Evolutionary conservation across 129 eudicot genomes (phyloP), one percentile per base, ranked within the genome.

Genomic region (Flaveria brownii): DNA sequence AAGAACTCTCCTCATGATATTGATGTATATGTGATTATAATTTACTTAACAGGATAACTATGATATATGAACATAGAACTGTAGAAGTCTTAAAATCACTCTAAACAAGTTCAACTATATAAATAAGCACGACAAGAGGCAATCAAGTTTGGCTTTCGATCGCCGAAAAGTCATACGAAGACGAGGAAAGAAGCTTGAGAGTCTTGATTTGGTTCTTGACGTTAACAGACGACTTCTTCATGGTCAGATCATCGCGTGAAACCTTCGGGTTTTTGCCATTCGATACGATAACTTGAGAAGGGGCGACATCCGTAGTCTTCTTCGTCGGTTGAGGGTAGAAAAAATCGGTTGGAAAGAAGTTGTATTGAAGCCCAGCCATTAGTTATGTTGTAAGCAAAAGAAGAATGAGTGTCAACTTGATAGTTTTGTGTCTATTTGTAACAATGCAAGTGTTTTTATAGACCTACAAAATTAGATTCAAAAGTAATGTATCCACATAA

Each of bases 291-390:
- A 68, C 71, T 7, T 74, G 80, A 3, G 84, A 57, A 4, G 52
- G 10, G 0, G 71, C 60, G 56, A 68, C 62, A 56, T 69, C 62
- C 20, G 72, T 14, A 67, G 13, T 23, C 42, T 28, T 74, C 49
- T 54, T 22, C n/a, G 61, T 26, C 20, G 70, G 39, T 72, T 65
- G 76, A 67, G 80, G 80, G 71, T 55, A 68, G 36, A 81, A 70
- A 16, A 81, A 74, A 74, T 81, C 84, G 5, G 84, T 81, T 57
- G 84, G 84, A 52, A 81, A 81, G 64, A 81, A 81, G 46, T 81
- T 74, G 75, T 81, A 81, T 50, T 81, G 84, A 74, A 81, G 84
- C 6, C 84, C 80, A 2, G 80, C 84, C 84, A 81, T 81, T 11
- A 43, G 49, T 57, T 66, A 18, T 57, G 1, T 70, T 20, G 61